These are phyloP conservation scores for Rhizopus delemar DNA, from an alignment of 371 early-diverging fungal genomes.

Conservation along the genomic window DNA sequence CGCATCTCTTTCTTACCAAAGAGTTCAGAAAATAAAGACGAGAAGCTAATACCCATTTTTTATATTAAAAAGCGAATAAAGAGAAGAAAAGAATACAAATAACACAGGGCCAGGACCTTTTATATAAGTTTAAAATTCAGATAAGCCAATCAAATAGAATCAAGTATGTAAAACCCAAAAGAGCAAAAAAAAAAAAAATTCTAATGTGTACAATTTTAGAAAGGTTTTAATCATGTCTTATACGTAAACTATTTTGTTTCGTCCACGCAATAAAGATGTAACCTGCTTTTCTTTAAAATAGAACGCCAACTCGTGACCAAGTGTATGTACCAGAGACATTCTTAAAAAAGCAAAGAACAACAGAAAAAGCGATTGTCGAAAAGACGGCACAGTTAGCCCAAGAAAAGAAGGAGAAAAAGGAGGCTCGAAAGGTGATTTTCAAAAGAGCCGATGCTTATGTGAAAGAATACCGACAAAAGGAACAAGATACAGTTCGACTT, in stretches of 20 bases:
- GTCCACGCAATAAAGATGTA: neutral
- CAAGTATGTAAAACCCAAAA: conserved; percentile 4
- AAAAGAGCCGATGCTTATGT: conserved; percentile 96
- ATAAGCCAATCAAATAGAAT: conserved; percentile 3
- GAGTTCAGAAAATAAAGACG: conserved; percentile 46
- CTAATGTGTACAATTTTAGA: neutral
- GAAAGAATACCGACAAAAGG: conserved; percentile 89
- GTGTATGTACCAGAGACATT: conserved; percentile 88
- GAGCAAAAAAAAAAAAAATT: neutral
- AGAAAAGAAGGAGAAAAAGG: conserved; percentile 57
- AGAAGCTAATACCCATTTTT: conserved; percentile 53
- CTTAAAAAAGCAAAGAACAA: conserved; percentile 90
- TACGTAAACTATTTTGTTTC: conserved; percentile 26
- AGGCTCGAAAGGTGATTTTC: conserved; percentile 74
- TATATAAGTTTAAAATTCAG: conserved; percentile 1
- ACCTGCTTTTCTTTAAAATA: conserved; percentile 7
- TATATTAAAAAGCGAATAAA: neutral
- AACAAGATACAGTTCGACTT: conserved; percentile 84
- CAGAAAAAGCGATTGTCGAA: conserved; percentile 80
- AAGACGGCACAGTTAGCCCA: conserved; percentile 55
- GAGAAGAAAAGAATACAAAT: neutral
- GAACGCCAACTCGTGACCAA: conserved; percentile 28
- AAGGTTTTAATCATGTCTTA: conserved; percentile 6
- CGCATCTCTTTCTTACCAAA: conserved; percentile 91
- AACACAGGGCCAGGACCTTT: neutral